A percentile compares a stretch with the other conserved stretches of the same genome.
These are phyloP conservation scores for Aspergillus ostianus DNA, from an alignment of 495 filamentous ascomycete genomes.

Conservation along the genomic window DNA sequence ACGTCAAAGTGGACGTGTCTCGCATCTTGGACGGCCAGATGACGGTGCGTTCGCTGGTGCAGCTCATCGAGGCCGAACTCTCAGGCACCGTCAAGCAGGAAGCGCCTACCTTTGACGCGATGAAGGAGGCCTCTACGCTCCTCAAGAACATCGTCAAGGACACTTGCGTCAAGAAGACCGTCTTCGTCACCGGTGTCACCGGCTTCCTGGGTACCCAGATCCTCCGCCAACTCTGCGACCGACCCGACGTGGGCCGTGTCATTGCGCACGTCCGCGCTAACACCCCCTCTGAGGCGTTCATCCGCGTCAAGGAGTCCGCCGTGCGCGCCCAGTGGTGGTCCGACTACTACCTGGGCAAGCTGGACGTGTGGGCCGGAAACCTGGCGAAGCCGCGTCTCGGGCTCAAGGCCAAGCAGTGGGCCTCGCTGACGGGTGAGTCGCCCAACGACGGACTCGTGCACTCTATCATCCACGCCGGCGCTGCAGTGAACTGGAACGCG, in stretches of 20 bases:
- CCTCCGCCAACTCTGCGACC: conserved; percentile 57
- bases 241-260: conserved; percentile 47
- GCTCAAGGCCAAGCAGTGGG: conserved; percentile 32
- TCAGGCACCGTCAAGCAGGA: conserved; percentile 5
- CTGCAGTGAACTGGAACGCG: conserved; percentile 46
- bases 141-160: conserved; percentile 12
- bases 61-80: conserved; percentile 16
- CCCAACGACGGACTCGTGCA: conserved; percentile 49
- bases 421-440: conserved; percentile 48
- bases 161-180: conserved; percentile 21
- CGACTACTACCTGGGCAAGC: conserved; percentile 13
- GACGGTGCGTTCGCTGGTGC: conserved; percentile 24
- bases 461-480: conserved; percentile 79
- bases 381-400: conserved; percentile 63
- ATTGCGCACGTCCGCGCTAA: conserved; percentile 67
- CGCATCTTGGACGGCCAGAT: conserved; percentile 20
- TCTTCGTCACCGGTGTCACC: conserved; percentile 75
- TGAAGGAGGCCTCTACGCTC: conserved; percentile 13
- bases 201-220: conserved; percentile 76
- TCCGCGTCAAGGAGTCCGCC: conserved; percentile 48
- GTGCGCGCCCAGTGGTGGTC: conserved; percentile 26
- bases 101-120: conserved; percentile 12
- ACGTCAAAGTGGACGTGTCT: conserved; percentile 22
- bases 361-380: conserved; percentile 52
- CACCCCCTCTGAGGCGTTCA: conserved; percentile 45